A percentile compares a stretch with the other conserved stretches of the same genome.
Conservation (phyloP, 2,329 filamentous ascomycete species). For the Colletotrichum cereale region DNA sequence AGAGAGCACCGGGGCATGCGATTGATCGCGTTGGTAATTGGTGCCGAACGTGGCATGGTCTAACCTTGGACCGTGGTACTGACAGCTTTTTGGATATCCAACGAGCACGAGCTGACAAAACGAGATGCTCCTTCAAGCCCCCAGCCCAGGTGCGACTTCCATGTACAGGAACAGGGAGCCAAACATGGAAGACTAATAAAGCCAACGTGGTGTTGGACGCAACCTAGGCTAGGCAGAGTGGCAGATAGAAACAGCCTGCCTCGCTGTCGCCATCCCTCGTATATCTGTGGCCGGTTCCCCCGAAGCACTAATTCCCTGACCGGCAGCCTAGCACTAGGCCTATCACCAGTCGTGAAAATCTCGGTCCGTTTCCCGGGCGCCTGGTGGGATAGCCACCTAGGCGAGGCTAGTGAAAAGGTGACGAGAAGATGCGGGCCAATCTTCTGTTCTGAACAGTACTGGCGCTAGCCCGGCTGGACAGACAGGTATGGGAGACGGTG, state of each 20-base stretch:
- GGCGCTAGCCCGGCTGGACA: constrained; percentile 17
- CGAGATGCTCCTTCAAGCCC: neutral
- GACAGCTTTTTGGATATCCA: neutral
- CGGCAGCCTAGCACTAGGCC: constrained; percentile 2
- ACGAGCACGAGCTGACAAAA: constrained; percentile 17
- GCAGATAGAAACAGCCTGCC: constrained; percentile 13
- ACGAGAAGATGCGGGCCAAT: constrained; percentile 30
- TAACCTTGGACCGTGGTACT: constrained; percentile 6
- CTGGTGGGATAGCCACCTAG: neutral
- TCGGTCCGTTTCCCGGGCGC: constrained; percentile 31
- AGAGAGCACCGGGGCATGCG: constrained; percentile 2
- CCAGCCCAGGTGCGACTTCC: neutral
- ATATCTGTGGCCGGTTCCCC: constrained; percentile 3
- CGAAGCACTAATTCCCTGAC: constrained; percentile 23
- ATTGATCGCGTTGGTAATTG: neutral
- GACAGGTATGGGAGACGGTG: constrained; percentile 25
- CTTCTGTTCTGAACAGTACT: constrained; percentile 14
- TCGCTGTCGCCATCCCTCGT: constrained; percentile 1
- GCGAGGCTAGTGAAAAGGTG: constrained; percentile 18
- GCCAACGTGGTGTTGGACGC: neutral
- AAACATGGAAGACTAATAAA: neutral
- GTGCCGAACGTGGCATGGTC: constrained; percentile 4
- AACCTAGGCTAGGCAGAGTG: constrained; percentile 3
- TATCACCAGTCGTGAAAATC: constrained; percentile 21
- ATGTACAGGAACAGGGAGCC: neutral